Conservation (phyloP, 2,329 filamentous ascomycete species). For the Plectosphaerella cucumerina region DNA sequence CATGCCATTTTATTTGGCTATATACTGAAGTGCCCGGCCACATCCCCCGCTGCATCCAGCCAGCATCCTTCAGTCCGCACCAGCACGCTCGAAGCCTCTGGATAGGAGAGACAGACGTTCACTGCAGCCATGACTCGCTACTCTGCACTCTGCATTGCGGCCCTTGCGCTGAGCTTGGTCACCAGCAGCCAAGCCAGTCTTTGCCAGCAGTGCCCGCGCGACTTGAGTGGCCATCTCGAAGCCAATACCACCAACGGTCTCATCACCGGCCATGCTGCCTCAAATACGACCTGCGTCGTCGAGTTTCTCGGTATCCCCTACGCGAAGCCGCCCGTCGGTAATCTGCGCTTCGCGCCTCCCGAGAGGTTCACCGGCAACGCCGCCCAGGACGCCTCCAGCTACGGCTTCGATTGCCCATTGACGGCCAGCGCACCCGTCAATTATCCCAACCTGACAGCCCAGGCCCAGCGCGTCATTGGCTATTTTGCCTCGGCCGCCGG, state of each 20-base stretch:
- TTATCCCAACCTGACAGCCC: conserved; percentile 22
- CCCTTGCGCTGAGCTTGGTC: too few species aligned
- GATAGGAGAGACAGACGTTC: too few species aligned
- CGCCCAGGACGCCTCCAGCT: conserved; percentile 17
- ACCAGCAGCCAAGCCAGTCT: too few species aligned
- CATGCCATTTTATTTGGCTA: too few species aligned
- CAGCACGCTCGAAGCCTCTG: too few species aligned
- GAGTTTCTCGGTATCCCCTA: conserved; percentile 32
- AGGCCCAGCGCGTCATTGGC: conserved; percentile 20
- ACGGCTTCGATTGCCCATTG: conserved; percentile 22
- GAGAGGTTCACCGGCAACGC: conserved; percentile 16
- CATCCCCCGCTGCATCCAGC: too few species aligned
- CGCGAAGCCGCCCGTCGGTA: conserved; percentile 19
- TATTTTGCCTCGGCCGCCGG: conserved; percentile 14
- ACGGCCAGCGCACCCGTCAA: conserved; percentile 16
- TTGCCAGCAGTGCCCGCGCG: conserved; percentile 4
- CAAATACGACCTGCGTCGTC: conserved; percentile 22
- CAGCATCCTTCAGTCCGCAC: too few species aligned
- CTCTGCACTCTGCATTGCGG: too few species aligned
- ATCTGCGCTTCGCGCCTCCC: conserved; percentile 19
- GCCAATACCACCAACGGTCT: conserved; percentile 26
- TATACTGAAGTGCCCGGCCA: too few species aligned
- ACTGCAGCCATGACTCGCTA: too few species aligned
- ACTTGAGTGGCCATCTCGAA: conserved; percentile 13
- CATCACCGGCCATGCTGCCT: conserved; percentile 25